Base-by-base conservation (phyloP, 169 alveolate genomes). In the Plasmodium vinckei region DNA sequence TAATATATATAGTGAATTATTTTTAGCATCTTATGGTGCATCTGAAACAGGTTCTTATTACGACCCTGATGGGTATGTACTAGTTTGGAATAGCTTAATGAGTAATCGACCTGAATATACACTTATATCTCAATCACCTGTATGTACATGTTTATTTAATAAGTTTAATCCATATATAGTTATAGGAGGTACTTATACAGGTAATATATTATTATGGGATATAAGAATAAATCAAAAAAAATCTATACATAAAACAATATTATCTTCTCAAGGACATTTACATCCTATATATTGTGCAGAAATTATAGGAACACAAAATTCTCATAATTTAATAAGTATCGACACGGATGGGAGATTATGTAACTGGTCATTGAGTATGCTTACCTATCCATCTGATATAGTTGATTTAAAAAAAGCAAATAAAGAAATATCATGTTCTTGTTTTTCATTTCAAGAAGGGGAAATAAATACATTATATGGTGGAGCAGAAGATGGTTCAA, bases 111-210 rank as follows among this genome's bases (percentile, higher is more conserved):
- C 99, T 2, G 99, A 97, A 79, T 92, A 92, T 69, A 92, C 95
- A 25, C 95, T 96, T 56, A 94, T 93, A 53, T 95, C 97, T 60
- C 94, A 96, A 82, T 92, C 97, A 51, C 96, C 96, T 89, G 94
- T 96, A 15, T 96, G 98, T 57, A 64, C 93, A 10, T 96, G 98
- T 5, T 87, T 94, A 42, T 97, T 95, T 90, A 95, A 95, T 92
- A 96, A 97, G 15, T 95, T 94, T 87, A 89, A 96, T 73, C 98
- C 98, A 9, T 92, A 94, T 63, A 73, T 96, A 33, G 93, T 97
- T 4, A 63, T 97, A 2, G 99, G 99, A 12, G 99, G 98, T 13
- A 95, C 98, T 0, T 96, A 94, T 92, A 92, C 96, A 61, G 99
- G 99, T 1, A 89, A 94, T 82, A 95, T 97, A 0, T 84, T 96